Percentiles rank a stretch among this genome's conserved stretches.
These are phyloP conservation scores for Trichoderma semiorbis DNA, from an alignment of 2,329 filamentous ascomycete genomes.

Conservation along the genomic window DNA sequence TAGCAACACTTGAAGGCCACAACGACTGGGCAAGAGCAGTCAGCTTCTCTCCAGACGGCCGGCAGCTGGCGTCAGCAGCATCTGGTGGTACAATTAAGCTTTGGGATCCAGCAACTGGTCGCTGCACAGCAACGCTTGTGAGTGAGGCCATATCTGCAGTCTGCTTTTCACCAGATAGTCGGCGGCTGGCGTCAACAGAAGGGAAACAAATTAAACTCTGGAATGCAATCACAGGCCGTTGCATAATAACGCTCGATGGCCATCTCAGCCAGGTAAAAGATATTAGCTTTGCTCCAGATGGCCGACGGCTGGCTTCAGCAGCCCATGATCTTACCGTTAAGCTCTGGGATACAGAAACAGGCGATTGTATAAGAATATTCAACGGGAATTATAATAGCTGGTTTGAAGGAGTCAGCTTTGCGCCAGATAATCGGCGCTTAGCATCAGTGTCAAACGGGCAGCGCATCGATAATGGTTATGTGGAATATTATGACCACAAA, in stretches of 20 bases:
- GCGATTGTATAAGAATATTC: background rate
- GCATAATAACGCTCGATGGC: background rate
- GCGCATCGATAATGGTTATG: too few species aligned
- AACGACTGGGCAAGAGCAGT: background rate
- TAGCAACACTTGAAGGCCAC: background rate
- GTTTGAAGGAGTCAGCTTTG: background rate
- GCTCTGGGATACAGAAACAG: background rate
- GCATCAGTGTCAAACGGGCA: background rate
- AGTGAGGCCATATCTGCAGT: background rate
- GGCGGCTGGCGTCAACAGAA: background rate
- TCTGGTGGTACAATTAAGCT: background rate
- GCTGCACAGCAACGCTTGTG: background rate
- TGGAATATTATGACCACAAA: background rate
- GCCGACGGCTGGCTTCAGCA: background rate
- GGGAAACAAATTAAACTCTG: background rate
- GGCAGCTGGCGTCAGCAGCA: background rate
- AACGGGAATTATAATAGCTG: too few species aligned
- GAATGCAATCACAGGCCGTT: background rate
- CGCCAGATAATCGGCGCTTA: background rate
- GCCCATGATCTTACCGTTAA: background rate
- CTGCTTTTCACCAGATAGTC: background rate
- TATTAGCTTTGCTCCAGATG: background rate
- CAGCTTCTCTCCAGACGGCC: background rate
- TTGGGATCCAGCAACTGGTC: background rate
- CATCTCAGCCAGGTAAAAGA: rapidly evolving